These are phyloP conservation scores for Epichloe gansuensis DNA, from an alignment of 2,329 filamentous ascomycete species.

Conservation along the genomic window DNA sequence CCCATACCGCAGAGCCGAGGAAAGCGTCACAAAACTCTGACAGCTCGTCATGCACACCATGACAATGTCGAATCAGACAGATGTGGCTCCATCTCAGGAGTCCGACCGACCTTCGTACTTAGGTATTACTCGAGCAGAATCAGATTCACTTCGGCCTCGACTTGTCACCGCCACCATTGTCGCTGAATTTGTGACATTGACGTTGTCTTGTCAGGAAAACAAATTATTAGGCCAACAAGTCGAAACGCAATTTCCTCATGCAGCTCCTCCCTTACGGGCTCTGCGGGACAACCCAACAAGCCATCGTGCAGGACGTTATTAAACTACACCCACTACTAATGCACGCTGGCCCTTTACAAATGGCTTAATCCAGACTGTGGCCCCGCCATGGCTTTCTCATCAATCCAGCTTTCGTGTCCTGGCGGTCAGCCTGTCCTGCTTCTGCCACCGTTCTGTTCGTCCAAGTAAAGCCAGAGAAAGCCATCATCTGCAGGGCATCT, in stretches of 20 bases:
- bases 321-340: conserved; percentile 7
- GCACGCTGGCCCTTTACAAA: conserved; percentile 5
- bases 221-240: background rate
- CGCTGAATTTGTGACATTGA: too few species aligned
- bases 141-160: too few species aligned
- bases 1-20: too few species aligned
- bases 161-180: too few species aligned
- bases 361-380: conserved; percentile 8
- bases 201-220: too few species aligned
- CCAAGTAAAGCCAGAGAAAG: background rate
- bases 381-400: background rate
- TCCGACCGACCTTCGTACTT: too few species aligned
- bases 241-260: conserved; percentile 5
- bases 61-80: too few species aligned
- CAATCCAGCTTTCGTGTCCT: background rate
- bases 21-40: too few species aligned
- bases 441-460: background rate
- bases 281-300: background rate
- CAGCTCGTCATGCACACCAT: too few species aligned
- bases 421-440: background rate
- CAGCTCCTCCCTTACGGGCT: background rate
- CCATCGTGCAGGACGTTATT: conserved; percentile 8
- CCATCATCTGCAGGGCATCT: background rate
- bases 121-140: too few species aligned
- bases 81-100: too few species aligned